These are phyloP conservation scores for Stagonosporopsis tanaceti DNA, from an alignment of 2,329 filamentous ascomycete species.

Conservation along the genomic window DNA sequence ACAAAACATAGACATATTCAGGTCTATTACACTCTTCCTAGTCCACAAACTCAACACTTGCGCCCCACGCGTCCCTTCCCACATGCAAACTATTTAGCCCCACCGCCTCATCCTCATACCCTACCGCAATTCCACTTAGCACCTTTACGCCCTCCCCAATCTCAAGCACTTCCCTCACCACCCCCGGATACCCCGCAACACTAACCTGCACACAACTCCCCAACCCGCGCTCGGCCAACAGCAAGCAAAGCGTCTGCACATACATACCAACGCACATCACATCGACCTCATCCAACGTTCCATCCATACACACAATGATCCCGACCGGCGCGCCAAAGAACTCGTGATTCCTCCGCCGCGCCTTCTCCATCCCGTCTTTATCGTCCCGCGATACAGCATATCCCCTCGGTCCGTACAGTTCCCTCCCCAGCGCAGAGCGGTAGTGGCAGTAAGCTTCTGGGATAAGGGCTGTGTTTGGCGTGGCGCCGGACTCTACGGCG, in stretches of 20 bases:
- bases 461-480: conserved; percentile 22
- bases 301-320: conserved; percentile 27
- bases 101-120: conserved; percentile 20
- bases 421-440: conserved; percentile 28
- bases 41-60: conserved; percentile 1
- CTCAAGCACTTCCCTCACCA: conserved; percentile 26
- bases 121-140: conserved; percentile 35
- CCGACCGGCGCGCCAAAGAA: conserved; percentile 34
- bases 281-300: conserved; percentile 20
- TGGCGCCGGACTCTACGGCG: conserved; percentile 7
- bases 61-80: conserved; percentile 3
- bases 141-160: conserved; percentile 25
- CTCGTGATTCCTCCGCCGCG: conserved; percentile 27
- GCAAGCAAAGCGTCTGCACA: conserved; percentile 32
- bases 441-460: conserved; percentile 27
- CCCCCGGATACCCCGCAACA: conserved; percentile 33
- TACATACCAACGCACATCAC: conserved; percentile 35
- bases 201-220: conserved; percentile 29
- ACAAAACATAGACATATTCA: neutral
- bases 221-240: conserved; percentile 29
- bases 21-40: neutral
- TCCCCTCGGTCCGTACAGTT: conserved; percentile 30
- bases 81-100: conserved; percentile 10
- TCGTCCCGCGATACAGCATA: conserved; percentile 26
- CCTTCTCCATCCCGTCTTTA: conserved; percentile 5